Conservation (phyloP, 495 filamentous ascomycete genomes). For the Penicillium cosmopolitanum region DNA sequence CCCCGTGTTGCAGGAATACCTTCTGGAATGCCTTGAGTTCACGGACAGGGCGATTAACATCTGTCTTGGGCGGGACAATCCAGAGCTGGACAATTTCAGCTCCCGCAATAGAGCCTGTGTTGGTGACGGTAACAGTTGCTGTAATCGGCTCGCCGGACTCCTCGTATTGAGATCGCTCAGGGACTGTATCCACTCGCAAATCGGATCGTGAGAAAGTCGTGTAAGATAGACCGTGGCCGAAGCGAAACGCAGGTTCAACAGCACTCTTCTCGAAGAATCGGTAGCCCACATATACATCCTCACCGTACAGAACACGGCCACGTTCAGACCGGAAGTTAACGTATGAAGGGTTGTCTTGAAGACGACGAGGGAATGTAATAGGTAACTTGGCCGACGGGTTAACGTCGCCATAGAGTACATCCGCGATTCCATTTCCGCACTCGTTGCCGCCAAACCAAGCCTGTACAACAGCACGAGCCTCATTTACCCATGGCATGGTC, state of each 20-base stretch:
- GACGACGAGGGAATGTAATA: constrained; percentile 64
- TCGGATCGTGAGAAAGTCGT: constrained; percentile 73
- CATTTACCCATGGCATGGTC: constrained; percentile 78
- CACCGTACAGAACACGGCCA: constrained; percentile 73
- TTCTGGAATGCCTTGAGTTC: constrained; percentile 83
- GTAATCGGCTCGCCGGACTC: constrained; percentile 56
- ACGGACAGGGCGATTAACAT: constrained; percentile 68
- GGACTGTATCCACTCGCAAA: constrained; percentile 49
- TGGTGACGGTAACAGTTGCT: constrained; percentile 66
- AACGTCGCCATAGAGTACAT: constrained; percentile 57
- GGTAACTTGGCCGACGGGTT: constrained; percentile 62
- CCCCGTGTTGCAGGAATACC: constrained; percentile 67
- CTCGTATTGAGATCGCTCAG: constrained; percentile 32
- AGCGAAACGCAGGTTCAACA: constrained; percentile 70
- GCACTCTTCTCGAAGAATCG: constrained; percentile 77
- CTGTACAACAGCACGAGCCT: constrained; percentile 70
- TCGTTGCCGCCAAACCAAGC: constrained; percentile 75
- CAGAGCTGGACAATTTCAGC: constrained; percentile 84
- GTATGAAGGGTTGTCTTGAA: constrained; percentile 76
- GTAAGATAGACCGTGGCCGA: constrained; percentile 85
- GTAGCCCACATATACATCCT: constrained; percentile 83
- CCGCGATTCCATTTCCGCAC: constrained; percentile 65
- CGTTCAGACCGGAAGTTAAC: constrained; percentile 81
- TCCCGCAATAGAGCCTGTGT: constrained; percentile 66
- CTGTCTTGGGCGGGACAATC: constrained; percentile 58